Conservation (phyloP, 306 rosid species). For the Rosa chinensis region DNA sequence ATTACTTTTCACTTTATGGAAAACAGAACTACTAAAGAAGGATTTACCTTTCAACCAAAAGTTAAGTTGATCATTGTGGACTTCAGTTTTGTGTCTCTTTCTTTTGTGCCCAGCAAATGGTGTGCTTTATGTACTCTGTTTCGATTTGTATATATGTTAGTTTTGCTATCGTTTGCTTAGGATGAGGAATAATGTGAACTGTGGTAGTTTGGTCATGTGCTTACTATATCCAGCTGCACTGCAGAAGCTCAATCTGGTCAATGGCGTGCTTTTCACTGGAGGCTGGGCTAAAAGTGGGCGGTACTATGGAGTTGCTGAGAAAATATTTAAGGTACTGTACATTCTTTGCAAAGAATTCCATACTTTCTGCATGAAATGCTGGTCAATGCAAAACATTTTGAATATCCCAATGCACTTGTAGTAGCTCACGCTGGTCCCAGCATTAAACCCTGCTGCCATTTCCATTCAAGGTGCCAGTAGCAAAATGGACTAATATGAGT, state of each 20-base stretch:
- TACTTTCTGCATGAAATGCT: background rate
- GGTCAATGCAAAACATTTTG: background rate
- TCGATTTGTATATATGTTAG: background rate
- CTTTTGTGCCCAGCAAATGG: background rate
- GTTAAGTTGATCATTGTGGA: background rate
- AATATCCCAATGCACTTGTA: background rate
- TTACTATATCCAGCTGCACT: no score
- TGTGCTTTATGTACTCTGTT: background rate
- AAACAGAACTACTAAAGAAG: background rate
- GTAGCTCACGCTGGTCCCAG: background rate
- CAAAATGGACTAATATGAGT: background rate
- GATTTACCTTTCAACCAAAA: background rate
- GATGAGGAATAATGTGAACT: background rate
- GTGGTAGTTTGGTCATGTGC: background rate
- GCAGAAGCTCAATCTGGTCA: constrained; percentile 86
- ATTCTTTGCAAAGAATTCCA: background rate
- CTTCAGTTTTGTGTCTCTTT: background rate
- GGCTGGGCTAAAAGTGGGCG: constrained; percentile 74
- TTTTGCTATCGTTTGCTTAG: background rate
- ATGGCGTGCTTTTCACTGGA: constrained; percentile 92
- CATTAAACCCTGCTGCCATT: background rate
- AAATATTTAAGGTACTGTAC: constrained; percentile 59
- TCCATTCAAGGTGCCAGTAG: background rate
- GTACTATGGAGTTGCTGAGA: constrained; percentile 54
- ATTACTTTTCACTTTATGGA: background rate